Base-by-base conservation (phyloP, 169 alveolate species). In the Plasmodium adleri region DNA sequence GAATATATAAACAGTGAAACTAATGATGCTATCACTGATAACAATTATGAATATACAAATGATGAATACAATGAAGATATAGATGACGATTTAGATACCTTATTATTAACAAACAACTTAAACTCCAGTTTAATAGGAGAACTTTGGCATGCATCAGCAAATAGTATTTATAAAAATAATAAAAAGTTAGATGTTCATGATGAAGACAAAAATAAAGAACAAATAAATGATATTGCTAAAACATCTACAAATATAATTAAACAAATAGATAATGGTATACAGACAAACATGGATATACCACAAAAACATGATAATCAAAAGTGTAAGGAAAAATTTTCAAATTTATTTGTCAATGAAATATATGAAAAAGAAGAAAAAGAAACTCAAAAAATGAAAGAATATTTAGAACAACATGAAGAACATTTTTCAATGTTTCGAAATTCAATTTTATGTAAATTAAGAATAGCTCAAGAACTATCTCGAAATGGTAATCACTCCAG, bases 61-160 rank as follows among this genome's bases (percentile, higher is more conserved):
- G 9, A 39, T 39, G 47, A 39, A 39, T 39, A 39, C 9, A 32
- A 4, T 39, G 90, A 80, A 80, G 91, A 68, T 12, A 13, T 83
- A 8, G 91, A 83, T 13, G 91, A 83, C 47, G 91, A 83, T 58
- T 47, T 83, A 0, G 91, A 83, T 26, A 20, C 91, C n/a, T 49
- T 83, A 62, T 43, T 83, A 22, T 83, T 56, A 26, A 83, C 91
- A 17, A 83, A 83, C 20, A 83, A 67, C 24, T 39, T 83, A 43
- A 83, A 83, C 72, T 83, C 91, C 28, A 83, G 91, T 52, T 49
- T 83, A 54, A 68, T 83, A 39, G 91, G 91, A 15, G 70, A 83
- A 50, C 72, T 83, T 13, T 83, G 91, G 91, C 91, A 83, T 28
- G 58, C 85, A n/a, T 83, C 91, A 17, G 91, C 91, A 39, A 83